Base-by-base conservation (phyloP, 2,329 filamentous ascomycete species). In the Cercospora nicotianae region DNA sequence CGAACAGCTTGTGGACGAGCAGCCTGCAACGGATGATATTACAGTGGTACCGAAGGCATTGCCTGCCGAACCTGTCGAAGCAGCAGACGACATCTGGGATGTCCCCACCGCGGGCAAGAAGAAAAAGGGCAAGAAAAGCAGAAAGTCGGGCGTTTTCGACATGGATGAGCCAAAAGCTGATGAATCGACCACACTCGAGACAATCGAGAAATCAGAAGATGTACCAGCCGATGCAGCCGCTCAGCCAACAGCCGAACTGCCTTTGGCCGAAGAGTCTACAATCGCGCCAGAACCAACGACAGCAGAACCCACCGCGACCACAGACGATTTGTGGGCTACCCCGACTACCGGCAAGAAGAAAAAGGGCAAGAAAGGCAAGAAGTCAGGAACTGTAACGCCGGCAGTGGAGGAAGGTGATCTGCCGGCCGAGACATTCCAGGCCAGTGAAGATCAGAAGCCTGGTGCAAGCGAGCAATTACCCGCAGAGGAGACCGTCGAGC, bases 301-400 rank as follows among this genome's bases (percentile, higher is more conserved):
- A 28, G 12, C 13, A 7, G 48, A 55, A 26, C 48, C 48, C 13
- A n/a, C 13, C 12, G 48, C 13, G 48, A 23, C 55, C 12, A 28
- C 55, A 53, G 71, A 75, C 53, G 71, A 74, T 48, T 65, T 73
- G 3, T 71, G 72, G 55, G 62, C 70, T 7, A 67, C 72, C 6
- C 73, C 72, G 1, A 75, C 69, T 31, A 75, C 71, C 33, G 77
- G 74, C 71, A 72, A 74, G 26, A 78, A 76, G 73, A 79, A 78
- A 67, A 64, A 64, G 53, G 69, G 74, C 36, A 84, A 82, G 77
- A 83, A 83, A 69, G 75, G 76, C 8, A 84, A 83, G 75, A 82
- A 83, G 74, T 45, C 67, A 3, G 59, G 55, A 10, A 59, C 28
- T 36, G 18, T 59, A 18, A 39, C 42, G 16, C 63, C 63, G 9